Base-by-base conservation (phyloP, 2,329 filamentous ascomycete genomes). In the Colletotrichum aenigma region DNA sequence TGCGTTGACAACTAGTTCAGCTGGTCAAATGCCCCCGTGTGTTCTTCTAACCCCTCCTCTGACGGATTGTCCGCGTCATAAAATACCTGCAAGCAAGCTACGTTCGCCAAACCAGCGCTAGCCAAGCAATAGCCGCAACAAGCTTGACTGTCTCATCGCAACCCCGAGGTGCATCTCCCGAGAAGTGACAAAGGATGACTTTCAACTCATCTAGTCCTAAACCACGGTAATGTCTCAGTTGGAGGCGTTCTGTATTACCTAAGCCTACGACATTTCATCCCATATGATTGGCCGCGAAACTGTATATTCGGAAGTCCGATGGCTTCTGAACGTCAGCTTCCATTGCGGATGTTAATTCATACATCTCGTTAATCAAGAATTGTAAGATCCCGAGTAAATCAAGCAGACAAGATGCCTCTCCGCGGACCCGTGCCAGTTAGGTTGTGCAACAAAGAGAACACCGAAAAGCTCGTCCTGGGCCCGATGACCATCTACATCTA, bases 401-500 rank as follows among this genome's bases (percentile, higher is more conserved):
- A 52, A 52, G 7, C 16, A 24, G 34, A 64, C 66, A 81, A 71
- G 43, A 84, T 84, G 83, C 81, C 83, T 24, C 77, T 80, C 76
- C 81, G 83, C 67, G 81, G 83, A 56, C 81, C 81, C 21, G 80
- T 82, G 13, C 75, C 79, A 13, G 82, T 82, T 12, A 81, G 80
- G 71, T 77, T 83, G 36, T 78, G 74, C 78, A 81, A 78, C 56
- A 81, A 80, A 60, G 79, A 82, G 55, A 79, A 80, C 36, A 79
- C 80, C 61, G 82, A 85, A 71, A 78, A 78, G 32, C 77, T 84
- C 65, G 67, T 76, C 32, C 76, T 85, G 66, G 83, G 83, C 2
- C 81, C 82, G 26, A 79, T 83, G 73, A 84, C 81, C 16, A 81
- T 83, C 66, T 83, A 81, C 66, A 78, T 85, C 34, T 82, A 81